phyloP scores from a whole-genome alignment of 768 basidiomycete genomes.

The Psilocybe tampanensis region DNA sequence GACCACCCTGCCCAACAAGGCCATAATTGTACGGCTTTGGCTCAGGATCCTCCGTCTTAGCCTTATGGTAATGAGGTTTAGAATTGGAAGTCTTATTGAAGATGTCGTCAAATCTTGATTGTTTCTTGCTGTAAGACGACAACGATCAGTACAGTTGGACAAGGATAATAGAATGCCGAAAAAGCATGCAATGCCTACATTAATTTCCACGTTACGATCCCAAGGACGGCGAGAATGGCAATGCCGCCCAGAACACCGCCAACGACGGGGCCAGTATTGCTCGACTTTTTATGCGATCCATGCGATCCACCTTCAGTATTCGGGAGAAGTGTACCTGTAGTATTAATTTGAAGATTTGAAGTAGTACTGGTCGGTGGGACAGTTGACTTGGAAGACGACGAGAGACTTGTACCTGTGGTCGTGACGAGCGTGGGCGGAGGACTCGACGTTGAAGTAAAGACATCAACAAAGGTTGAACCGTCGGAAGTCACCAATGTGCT shows the following conservation, averaged over 20 bases:
- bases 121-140: slow-evolving; percentile 22
- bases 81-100: slow-evolving; percentile 22
- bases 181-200: slow-evolving; percentile 19
- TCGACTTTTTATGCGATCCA: slow-evolving; percentile 10
- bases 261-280: slow-evolving; percentile 25
- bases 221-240: slow-evolving; percentile 23
- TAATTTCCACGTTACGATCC: slow-evolving; percentile 25
- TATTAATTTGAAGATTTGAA: slow-evolving; percentile 6
- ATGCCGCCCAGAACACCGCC: slow-evolving; percentile 31
- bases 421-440: not conserved
- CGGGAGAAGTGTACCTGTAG: slow-evolving; percentile 2
- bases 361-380: slow-evolving; percentile 9
- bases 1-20: slow-evolving; percentile 51
- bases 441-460: slow-evolving; percentile 2
- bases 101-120: slow-evolving; percentile 25
- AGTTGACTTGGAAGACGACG: slow-evolving; percentile 1
- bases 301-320: slow-evolving; percentile 2
- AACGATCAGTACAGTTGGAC: not conserved
- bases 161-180: not conserved
- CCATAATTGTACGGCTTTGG: slow-evolving; percentile 69
- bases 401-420: slow-evolving; percentile 3
- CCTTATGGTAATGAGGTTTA: slow-evolving; percentile 18
- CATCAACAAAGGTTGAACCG: slow-evolving; percentile 11
- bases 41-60: slow-evolving; percentile 15
- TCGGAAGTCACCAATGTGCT: slow-evolving; percentile 12